A percentile compares a stretch with the other conserved stretches of the same genome.
phyloP scores from a whole-genome alignment of 164 flowering plant species.

The Liquidambar formosana region DNA sequence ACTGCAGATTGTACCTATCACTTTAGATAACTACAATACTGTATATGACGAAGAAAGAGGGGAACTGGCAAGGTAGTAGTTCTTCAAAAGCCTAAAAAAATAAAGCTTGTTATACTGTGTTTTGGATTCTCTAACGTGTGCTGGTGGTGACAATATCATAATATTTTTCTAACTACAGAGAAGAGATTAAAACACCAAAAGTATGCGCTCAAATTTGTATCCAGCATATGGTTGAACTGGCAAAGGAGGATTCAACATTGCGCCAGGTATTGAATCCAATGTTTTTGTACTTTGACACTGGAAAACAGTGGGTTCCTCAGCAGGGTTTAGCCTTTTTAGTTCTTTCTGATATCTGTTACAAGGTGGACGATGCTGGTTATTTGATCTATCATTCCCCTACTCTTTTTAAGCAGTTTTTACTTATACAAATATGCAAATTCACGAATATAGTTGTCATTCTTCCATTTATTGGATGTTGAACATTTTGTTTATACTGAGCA shows the following conservation, averaged over 20 bases:
- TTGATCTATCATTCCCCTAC: neutral
- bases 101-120: neutral
- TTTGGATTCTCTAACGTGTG: neutral
- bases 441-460: no score
- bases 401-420: neutral
- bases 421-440: neutral
- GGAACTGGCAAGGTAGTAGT: conserved; percentile 66
- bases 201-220: conserved; percentile 93
- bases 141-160: neutral
- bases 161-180: conserved; percentile 41
- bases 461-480: no score
- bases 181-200: conserved; percentile 83
- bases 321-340: conserved; percentile 70
- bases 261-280: conserved; percentile 79
- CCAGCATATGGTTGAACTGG: conserved; percentile 81
- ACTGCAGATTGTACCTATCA: conserved; percentile 73
- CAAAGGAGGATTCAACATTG: conserved; percentile 85
- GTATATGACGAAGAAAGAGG: conserved; percentile 53
- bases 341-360: conserved; percentile 76
- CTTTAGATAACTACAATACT: conserved; percentile 70
- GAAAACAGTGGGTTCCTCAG: conserved; percentile 65
- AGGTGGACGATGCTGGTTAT: conserved; percentile 62
- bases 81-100: neutral
- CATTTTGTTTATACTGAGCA: no score
- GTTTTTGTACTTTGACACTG: conserved; percentile 74